phyloP scores from a whole-genome alignment of 768 basidiomycete genomes.

The Termitomyces sp. region DNA sequence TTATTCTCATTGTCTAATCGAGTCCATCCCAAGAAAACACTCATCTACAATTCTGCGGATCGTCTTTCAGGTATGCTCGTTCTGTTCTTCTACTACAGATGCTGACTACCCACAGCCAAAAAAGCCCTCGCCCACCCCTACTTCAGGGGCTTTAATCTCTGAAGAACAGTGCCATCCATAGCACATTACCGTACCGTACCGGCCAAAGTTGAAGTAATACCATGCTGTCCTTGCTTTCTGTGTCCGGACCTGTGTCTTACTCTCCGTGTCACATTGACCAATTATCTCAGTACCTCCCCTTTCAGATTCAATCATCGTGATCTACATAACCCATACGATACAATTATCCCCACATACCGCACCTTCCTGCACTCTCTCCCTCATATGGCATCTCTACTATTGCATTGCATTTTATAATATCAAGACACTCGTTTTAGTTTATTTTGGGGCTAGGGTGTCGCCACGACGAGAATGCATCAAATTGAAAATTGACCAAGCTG shows the following conservation, averaged over 20 bases:
- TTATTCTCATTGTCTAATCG: not conserved
- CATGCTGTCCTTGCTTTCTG: constrained; percentile 11
- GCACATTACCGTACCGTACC: constrained; percentile 1
- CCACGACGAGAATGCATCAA: too few species aligned
- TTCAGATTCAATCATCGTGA: constrained; percentile 8
- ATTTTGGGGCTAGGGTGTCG: not conserved
- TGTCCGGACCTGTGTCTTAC: constrained; percentile 1
- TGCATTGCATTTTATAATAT: constrained; percentile 12
- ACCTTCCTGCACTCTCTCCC: not conserved
- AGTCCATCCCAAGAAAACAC: constrained; percentile 42
- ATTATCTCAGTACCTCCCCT: constrained; percentile 1
- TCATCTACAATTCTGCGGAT: constrained; percentile 87
- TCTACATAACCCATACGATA: constrained; percentile 3
- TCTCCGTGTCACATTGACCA: not conserved
- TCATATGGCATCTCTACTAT: constrained; percentile 6
- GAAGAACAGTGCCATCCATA: constrained; percentile 5
- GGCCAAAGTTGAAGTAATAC: constrained; percentile 1
- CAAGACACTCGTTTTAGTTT: not conserved
- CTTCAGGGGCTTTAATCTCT: constrained; percentile 37
- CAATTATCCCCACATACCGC: constrained; percentile 5
- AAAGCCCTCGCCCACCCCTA: constrained; percentile 50
- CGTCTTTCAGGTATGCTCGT: constrained; percentile 78
- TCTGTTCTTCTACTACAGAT: not conserved
- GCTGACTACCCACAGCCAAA: constrained; percentile 42
- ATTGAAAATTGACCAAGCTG: too few species aligned